Evolutionary conservation across 2,329 filamentous ascomycete species (phyloP), one percentile per base, ranked within the genome.

Genomic region (Eurotiales sp.): DNA sequence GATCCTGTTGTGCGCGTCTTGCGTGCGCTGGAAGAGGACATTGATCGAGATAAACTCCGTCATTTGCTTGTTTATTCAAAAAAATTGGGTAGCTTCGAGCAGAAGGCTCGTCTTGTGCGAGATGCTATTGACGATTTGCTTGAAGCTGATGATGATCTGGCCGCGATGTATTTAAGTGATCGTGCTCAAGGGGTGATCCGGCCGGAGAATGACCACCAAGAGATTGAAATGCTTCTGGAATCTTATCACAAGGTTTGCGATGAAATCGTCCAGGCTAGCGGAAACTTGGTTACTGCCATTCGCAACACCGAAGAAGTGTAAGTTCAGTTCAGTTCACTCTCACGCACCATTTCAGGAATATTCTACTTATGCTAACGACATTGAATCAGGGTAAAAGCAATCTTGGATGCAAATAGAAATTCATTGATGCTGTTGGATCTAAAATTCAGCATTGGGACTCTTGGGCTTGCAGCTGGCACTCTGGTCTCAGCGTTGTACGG

Each of bases 401-500:
- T 99, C 59, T 83, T 99, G 27, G 93, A 99, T 68, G 92, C 93
- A 50, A 99, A 99, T 68, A 91, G 93, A 59, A 99, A 99, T 74
- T 88, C 90, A 8, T 87, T 99, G 58, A 99, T 99, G 93, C 79
- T 99, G 15, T 81, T 97, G 27, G 93, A 97, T 58, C 84, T 99
- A 61, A 96, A 95, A 67, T 96, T 97, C 74, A 93, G 88, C 65
- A 91, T 99, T 54, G 89, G 90, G 52, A 97, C 93, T 1, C 82
- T 99, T 4, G 90, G 91, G n/a, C 83, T 97, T 43, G 92, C 90
- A 50, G 90, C 91, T 66, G 93, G 93, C 50, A 96, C 93, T 45
- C 95, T 97, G 66, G 81, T 96, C 62, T 95, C 93, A 8, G 91
- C 91, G n/a, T 83, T 99, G n/a, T 99, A 97, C 78, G 93, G 93